phyloP scores from a whole-genome alignment of 164 flowering plant genomes.

The Dillenia suffruticosa region DNA sequence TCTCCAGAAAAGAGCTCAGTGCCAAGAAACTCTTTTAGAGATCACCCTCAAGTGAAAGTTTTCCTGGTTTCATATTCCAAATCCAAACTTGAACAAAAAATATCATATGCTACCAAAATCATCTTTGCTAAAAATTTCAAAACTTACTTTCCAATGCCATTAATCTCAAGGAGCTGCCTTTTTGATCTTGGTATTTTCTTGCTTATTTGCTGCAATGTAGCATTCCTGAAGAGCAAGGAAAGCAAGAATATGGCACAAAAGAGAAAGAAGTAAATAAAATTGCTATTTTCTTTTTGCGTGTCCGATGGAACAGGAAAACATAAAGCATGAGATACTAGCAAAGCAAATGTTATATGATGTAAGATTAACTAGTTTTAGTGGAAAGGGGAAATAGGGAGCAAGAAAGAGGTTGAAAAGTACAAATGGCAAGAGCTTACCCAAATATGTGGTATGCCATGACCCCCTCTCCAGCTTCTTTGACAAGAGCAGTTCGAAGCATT shows the following conservation, averaged over 20 bases:
- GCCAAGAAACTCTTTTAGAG: neutral
- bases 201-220: conserved; percentile 60
- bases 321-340: neutral
- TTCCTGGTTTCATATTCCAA: neutral
- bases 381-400: neutral
- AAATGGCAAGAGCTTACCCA: conserved; percentile 32
- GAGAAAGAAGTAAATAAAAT: too few species aligned
- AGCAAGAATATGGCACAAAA: neutral
- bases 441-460: conserved; percentile 77
- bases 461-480: conserved; percentile 76
- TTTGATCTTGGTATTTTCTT: conserved; percentile 65
- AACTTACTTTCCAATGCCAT: conserved; percentile 89
- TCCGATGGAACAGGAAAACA: neutral
- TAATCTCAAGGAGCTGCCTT: conserved; percentile 79
- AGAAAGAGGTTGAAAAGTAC: neutral
- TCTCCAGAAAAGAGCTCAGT: too few species aligned
- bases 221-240: conserved; percentile 45
- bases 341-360: too few species aligned
- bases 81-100: neutral
- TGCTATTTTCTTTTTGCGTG: neutral
- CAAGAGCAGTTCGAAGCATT: conserved; percentile 59
- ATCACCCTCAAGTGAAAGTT: neutral
- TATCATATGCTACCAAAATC: too few species aligned
- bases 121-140: neutral
- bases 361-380: too few species aligned